These are phyloP conservation scores for Ilyonectria robusta DNA, from an alignment of 2,329 filamentous ascomycete genomes.

Conservation along the genomic window DNA sequence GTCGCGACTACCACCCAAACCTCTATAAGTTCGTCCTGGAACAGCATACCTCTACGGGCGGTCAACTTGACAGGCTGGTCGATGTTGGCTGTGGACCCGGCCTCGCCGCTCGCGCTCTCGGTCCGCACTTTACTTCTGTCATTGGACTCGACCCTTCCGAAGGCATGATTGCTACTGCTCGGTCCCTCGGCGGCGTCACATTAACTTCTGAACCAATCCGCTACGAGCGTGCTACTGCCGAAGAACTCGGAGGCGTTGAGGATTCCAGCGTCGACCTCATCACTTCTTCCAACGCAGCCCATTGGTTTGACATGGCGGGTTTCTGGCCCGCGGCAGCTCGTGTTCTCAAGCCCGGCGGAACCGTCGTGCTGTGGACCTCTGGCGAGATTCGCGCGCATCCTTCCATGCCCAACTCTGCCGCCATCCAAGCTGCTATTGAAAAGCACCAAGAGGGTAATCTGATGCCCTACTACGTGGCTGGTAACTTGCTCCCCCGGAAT, in stretches of 20 bases:
- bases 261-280: conserved; percentile 64
- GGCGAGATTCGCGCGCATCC: conserved; percentile 49
- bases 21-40: conserved; percentile 64
- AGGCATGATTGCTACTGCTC: conserved; percentile 67
- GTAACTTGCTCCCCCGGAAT: conserved; percentile 58
- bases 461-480: conserved; percentile 54
- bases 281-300: conserved; percentile 64
- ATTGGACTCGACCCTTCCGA: conserved; percentile 66
- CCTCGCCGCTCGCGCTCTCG: conserved; percentile 61
- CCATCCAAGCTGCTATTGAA: conserved; percentile 59
- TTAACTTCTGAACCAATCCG: conserved; percentile 50
- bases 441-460: conserved; percentile 55
- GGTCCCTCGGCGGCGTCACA: conserved; percentile 51
- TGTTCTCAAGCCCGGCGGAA: conserved; percentile 66
- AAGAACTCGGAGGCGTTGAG: conserved; percentile 56
- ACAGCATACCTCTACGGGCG: conserved; percentile 63
- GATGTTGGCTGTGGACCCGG: conserved; percentile 73
- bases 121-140: conserved; percentile 60
- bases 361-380: conserved; percentile 65
- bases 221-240: conserved; percentile 58
- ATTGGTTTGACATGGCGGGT: conserved; percentile 69
- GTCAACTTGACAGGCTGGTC: conserved; percentile 58
- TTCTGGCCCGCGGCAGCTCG: conserved; percentile 65
- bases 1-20: conserved; percentile 58
- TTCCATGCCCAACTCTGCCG: conserved; percentile 55